Conservation (phyloP, 1,284 basidiomycete species). For the Phellopilus nigrolimitatus region DNA sequence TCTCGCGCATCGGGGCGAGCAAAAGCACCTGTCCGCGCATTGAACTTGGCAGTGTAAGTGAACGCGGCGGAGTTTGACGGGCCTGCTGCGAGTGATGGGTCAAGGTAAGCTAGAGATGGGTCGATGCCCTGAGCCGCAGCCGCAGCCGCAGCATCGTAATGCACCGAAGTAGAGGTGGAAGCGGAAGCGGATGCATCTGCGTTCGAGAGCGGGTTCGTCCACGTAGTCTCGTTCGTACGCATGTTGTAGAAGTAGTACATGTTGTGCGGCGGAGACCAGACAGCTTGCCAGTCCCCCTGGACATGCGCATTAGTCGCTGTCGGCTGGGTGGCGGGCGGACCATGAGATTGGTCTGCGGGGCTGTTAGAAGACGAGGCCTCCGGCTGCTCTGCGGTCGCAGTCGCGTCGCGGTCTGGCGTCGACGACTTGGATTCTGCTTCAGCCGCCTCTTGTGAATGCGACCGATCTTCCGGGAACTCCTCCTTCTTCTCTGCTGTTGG, state of each 20-base stretch:
- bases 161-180: slow-evolving; percentile 26
- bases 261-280: slow-evolving; percentile 77
- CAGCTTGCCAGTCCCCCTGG: slow-evolving; percentile 71
- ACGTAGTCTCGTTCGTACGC: slow-evolving; percentile 78
- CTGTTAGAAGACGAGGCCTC: slow-evolving; percentile 16
- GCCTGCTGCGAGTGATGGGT: slow-evolving; percentile 59
- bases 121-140: slow-evolving; percentile 78
- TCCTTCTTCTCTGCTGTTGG: not conserved
- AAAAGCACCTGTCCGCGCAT: slow-evolving; percentile 80
- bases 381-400: slow-evolving; percentile 2
- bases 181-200: slow-evolving; percentile 26
- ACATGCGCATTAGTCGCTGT: slow-evolving; percentile 24
- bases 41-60: slow-evolving; percentile 71
- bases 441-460: slow-evolving; percentile 5
- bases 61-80: slow-evolving; percentile 40
- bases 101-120: slow-evolving; percentile 76
- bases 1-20: slow-evolving; percentile 60
- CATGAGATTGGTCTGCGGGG: too few relatives aligned
- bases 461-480: slow-evolving; percentile 1
- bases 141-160: slow-evolving; percentile 53
- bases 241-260: slow-evolving; percentile 89
- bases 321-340: slow-evolving; percentile 16
- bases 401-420: not conserved
- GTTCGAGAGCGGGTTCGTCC: slow-evolving; percentile 70
- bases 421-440: slow-evolving; percentile 7